These are phyloP conservation scores for Zalerion maritima DNA, from an alignment of 495 filamentous ascomycete genomes.

Conservation along the genomic window DNA sequence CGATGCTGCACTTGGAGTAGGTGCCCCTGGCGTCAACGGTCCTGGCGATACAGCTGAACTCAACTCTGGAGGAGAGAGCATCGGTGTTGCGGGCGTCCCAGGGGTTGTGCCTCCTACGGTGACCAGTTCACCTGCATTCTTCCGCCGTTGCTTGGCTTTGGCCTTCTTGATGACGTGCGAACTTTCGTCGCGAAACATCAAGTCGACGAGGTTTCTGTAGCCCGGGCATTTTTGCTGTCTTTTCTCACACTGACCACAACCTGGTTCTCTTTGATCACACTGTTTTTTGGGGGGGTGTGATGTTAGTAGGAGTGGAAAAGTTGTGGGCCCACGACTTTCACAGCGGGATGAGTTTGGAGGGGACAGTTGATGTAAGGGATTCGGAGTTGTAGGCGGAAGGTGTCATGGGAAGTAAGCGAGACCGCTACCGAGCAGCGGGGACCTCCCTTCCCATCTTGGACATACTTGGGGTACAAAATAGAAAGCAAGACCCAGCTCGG, in stretches of 20 bases:
- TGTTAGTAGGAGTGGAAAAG: background rate
- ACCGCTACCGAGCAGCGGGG: conserved; percentile 3
- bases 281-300: conserved; percentile 10
- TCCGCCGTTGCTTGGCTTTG: too few species aligned
- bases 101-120: too few species aligned
- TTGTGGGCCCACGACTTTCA: too few species aligned
- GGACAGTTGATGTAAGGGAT: conserved; percentile 1
- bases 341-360: background rate
- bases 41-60: too few species aligned
- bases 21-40: too few species aligned
- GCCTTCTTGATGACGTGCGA: conserved; percentile 51
- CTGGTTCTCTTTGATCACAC: conserved; percentile 52
- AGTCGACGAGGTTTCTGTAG: conserved; percentile 51
- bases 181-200: conserved; percentile 65
- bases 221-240: conserved; percentile 54
- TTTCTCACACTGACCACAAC: conserved; percentile 59
- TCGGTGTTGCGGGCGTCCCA: too few species aligned
- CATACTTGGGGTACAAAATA: conserved; percentile 2
- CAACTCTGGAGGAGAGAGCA: too few species aligned
- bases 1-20: too few species aligned
- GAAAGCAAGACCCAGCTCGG: conserved; percentile 7
- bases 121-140: too few species aligned
- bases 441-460: conserved; percentile 4
- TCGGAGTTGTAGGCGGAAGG: too few species aligned
- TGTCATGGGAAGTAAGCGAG: too few species aligned